Evolutionary conservation across 2,329 filamentous ascomycete genomes (phyloP).

Genomic region (Trichophaea hybrida): DNA sequence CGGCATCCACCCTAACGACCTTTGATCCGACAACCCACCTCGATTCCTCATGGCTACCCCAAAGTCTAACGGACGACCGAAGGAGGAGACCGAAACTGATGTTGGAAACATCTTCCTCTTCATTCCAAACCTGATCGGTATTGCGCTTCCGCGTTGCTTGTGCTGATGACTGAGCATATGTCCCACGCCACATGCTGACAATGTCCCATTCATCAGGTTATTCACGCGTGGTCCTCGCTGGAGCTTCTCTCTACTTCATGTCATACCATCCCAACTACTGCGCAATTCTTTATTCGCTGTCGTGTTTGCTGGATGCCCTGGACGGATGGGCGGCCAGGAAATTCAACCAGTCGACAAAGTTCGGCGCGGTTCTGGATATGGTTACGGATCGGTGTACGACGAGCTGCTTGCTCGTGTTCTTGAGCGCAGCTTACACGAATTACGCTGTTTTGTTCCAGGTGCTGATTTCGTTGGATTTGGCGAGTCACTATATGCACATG

Average conservation of each 20-base stretch:
- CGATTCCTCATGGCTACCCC: not conserved
- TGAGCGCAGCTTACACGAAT: conserved; percentile 84
- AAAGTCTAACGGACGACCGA: conserved; percentile 2
- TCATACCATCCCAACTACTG: conserved; percentile 94
- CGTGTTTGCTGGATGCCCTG: conserved; percentile 85
- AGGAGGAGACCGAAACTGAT: not conserved
- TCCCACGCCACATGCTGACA: not conserved
- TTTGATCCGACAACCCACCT: not conserved
- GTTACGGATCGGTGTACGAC: conserved; percentile 97
- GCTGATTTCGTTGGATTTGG: conserved; percentile 79
- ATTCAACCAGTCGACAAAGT: conserved; percentile 83
- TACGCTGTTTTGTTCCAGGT: conserved; percentile 92
- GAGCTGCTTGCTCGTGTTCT: conserved; percentile 82
- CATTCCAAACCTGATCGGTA: conserved; percentile 69
- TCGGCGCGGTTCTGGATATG: conserved; percentile 96
- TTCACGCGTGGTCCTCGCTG: conserved; percentile 60
- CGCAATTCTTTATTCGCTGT: conserved; percentile 78
- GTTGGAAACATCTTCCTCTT: conserved; percentile 68
- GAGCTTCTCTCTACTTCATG: conserved; percentile 97
- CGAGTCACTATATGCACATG: conserved; percentile 99
- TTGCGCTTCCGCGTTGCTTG: conserved; percentile 24
- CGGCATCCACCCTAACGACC: not conserved
- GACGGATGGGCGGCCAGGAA: conserved; percentile 83
- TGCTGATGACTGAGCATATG: not conserved
- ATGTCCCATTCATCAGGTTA: conserved; percentile 43